Base-by-base conservation (phyloP, 148 eudicot species). In the Cornus suecica region DNA sequence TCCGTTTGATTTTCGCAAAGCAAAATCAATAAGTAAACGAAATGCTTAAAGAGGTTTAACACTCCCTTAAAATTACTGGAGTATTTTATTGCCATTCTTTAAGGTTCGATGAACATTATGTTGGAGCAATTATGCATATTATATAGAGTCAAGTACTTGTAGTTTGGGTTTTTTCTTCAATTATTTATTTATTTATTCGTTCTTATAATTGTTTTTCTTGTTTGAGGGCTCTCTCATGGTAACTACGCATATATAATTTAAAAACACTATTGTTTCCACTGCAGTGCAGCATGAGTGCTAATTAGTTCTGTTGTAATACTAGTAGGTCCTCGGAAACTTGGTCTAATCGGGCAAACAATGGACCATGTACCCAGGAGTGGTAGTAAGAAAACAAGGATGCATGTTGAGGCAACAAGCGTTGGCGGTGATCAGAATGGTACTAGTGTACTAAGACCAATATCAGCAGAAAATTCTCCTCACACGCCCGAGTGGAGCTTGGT, bases 401-500 rank as follows among this genome's bases (percentile, higher is more conserved):
- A 42, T 81, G 80, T 4, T 54, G 7, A 37, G 42, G 3, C 42
- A 37, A 37, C 42, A 6, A 6, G 42, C 9, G 42, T 6, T 4
- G 42, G 1, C 1, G 42, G 73, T 29, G 69, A 73, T 73, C 41
- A 32, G n/a, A 60, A 48, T 26, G 48, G 31, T 32, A 10, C 28
- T 11, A 45, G 20, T 28, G 70, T 73, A 66, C 58, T 71, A 27
- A 62, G 6, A 45, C 18, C 61, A 14, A 41, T 22, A 16, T 64
- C 42, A 25, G 66, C 60, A 1, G 80, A 77, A 62, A 63, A 16
- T 61, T 25, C 65, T 66, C 3, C 66, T 76, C 80, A 66, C 34
- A 65, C 79, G 7, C 60, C 83, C 18, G 65, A 68, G 1, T 78
- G 76, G 84, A 84, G 84, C 71, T 81, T 76, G 80, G 13, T 78